phyloP scores from a whole-genome alignment of 192 early-diverging fungal species.

The Podila epicladia region DNA sequence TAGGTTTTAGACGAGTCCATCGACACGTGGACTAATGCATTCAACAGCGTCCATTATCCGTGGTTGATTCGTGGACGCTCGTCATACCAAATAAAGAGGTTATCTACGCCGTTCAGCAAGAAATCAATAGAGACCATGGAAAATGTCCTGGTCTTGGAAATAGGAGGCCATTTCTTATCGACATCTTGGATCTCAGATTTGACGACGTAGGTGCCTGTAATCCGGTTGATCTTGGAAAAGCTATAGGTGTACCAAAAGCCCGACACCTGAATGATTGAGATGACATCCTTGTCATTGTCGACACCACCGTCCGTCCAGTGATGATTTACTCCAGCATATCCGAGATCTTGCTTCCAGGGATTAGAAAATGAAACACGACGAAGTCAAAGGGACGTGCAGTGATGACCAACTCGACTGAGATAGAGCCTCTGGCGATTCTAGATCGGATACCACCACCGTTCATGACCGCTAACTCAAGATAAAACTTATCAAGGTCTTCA shows the following conservation, averaged over 20 bases:
- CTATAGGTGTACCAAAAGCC: constrained; percentile 58
- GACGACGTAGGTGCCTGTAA: constrained; percentile 7
- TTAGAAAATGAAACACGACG: constrained; percentile 48
- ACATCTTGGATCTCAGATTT: constrained; percentile 58
- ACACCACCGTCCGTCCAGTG: constrained; percentile 8
- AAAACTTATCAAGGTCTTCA: not conserved
- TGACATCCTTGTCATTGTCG: constrained; percentile 42
- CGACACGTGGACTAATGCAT: too few species aligned
- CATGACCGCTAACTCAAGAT: constrained; percentile 46
- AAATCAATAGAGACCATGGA: constrained; percentile 61
- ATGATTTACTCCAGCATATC: constrained; percentile 55
- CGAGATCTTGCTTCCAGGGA: constrained; percentile 59
- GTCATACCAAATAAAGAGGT: constrained; percentile 5
- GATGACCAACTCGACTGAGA: constrained; percentile 63
- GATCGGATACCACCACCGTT: constrained; percentile 69
- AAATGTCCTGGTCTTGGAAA: constrained; percentile 43
- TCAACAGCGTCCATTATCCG: not conserved
- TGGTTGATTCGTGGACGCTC: constrained; percentile 12
- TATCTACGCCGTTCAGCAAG: constrained; percentile 65
- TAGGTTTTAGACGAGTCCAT: too few species aligned
- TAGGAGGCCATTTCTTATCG: constrained; percentile 1
- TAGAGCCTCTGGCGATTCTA: constrained; percentile 52
- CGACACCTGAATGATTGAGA: constrained; percentile 62
- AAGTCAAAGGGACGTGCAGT: constrained; percentile 69
- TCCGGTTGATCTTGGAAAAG: constrained; percentile 9